Evolutionary conservation across 805 yeast species (phyloP).

Genomic region (Myxozyma melibiosi): DNA sequence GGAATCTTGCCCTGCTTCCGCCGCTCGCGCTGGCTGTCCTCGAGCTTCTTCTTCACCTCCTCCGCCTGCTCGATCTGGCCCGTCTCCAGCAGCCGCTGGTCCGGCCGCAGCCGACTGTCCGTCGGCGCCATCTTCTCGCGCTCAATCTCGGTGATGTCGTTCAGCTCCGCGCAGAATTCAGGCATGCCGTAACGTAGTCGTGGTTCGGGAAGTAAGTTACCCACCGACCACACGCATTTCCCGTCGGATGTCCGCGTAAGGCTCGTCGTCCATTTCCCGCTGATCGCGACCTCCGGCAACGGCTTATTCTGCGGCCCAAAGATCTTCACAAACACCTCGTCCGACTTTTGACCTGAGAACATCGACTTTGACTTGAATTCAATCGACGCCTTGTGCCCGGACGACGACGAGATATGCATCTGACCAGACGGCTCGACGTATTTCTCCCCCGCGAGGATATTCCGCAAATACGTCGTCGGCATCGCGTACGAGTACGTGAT

Average conservation of each 20-base stretch:
- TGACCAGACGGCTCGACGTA: slow-evolving; percentile 83
- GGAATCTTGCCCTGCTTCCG: slow-evolving; percentile 48
- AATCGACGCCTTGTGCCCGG: slow-evolving; percentile 69
- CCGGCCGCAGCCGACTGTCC: slow-evolving; percentile 90
- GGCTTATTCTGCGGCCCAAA: slow-evolving; percentile 43
- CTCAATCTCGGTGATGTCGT: slow-evolving; percentile 76
- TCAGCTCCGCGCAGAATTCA: slow-evolving; percentile 74
- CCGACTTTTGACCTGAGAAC: slow-evolving; percentile 78
- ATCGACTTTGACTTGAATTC: slow-evolving; percentile 81
- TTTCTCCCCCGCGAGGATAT: slow-evolving; percentile 91
- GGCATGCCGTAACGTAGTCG: slow-evolving; percentile 83
- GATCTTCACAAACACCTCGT: slow-evolving; percentile 54
- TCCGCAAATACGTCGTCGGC: slow-evolving; percentile 81
- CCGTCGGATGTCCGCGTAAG: slow-evolving; percentile 48
- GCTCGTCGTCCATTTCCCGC: slow-evolving; percentile 87
- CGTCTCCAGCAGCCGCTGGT: slow-evolving; percentile 68
- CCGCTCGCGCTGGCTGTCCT: slow-evolving; percentile 77
- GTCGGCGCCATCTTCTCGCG: slow-evolving; percentile 69
- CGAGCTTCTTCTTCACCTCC: slow-evolving; percentile 62
- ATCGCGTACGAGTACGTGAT: slow-evolving; percentile 67
- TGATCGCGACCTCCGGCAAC: slow-evolving; percentile 39
- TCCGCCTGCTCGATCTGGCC: slow-evolving; percentile 78
- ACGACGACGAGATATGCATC: slow-evolving; percentile 62
- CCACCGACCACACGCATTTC: slow-evolving; percentile 62
- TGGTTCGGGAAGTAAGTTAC: slow-evolving; percentile 60